Base-by-base conservation (phyloP, 1,284 basidiomycete species). In the Cronartium quercuum region DNA sequence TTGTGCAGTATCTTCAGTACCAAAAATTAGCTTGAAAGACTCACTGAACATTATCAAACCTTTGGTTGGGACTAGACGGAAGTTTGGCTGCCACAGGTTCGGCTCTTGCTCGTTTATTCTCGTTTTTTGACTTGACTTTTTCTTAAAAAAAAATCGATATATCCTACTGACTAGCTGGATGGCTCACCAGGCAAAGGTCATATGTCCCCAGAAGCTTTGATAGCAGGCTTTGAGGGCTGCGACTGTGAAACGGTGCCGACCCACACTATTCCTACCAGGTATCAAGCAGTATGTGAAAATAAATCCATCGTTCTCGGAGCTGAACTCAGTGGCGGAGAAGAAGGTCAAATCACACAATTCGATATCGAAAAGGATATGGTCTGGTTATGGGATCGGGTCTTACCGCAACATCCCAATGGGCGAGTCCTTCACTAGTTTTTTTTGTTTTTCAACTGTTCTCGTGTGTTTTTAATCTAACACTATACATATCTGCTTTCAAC, bases 351-450 rank as follows among this genome's bases (percentile, higher is more conserved):
- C 9, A 63, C 65, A 5, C 83, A 85, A 47, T 97, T 92, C 79
- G 90, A 94, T 81, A 89, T 91, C 85, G 88, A 93, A 77, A 85
- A 86, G 47, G 94, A 98, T 81, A 90, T 98, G 88, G 84, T 94
- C 58, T 94, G 94, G 92, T 86, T 89, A 66, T 94, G 89, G 88
- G 90, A 92, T 78, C 78, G 79, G 58, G 87, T 81, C 9, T 75
- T 82, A 9, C 81, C 80, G 5, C 76, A 80, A 65, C 82, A 83
- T 75, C 80, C 81, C 6, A 82, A 83, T 77, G 79, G 77, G 71
- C 66, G 37, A 47, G 38, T 24, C 21, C 63, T 3, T 62, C 47
- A 24, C 55, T 34, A 21, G 21, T 15, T 38, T 58, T 35, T 24
- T 58, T 61, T 44, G 18, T 38, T 15, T 44, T n/a, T 13, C 15